Evolutionary conservation across 169 alveolate genomes (phyloP), one percentile per base, ranked within the genome.

Genomic region (Haemoproteus tartakovskyi): DNA sequence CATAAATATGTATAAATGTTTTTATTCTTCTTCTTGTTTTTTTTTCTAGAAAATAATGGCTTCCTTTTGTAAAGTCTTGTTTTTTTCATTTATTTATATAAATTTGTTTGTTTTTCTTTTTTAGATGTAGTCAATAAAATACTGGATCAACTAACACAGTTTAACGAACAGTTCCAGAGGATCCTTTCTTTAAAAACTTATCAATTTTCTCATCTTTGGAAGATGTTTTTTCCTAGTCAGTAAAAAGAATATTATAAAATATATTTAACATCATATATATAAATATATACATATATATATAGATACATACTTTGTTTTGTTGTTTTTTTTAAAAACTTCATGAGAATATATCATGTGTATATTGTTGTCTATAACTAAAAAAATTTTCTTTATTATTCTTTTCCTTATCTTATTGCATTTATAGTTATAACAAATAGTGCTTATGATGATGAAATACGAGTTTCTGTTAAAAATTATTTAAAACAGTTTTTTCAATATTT

Each of bases 181-280:
- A 56, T 70, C 12, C 14, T 70, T 18, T 70, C 78, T 48, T 27
- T 56, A 37, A 43, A 50, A 8, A 56, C 62, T 46, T 29, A 56
- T 48, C 43, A 70, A 36, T 70, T 70, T 70, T 70, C 26, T 24
- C 78, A 70, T 52, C 33, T 70, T 24, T 70, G 84, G 84, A 70
- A 45, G 11, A 24, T 70, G 19, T 70, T 70, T 30, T 47, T 19
- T 19, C 84, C 84, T n/a, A 78, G 84, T 70, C 40, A 9, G 27
- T 36, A 51, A 64, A 33, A 50, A 41, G 50, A 1, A 26, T 6
- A 52, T 27, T 40, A 51, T 36, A 56, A 18, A 27, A 19, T 24
- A 47, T 16, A 18, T 9, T 16, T 45, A 21, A 50, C 6, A 30
- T 21, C 4, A 30, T 46, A 61, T 45, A 11, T 21, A 1, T 8